phyloP scores from a whole-genome alignment of 1,284 basidiomycete genomes.

The Malassezia brasiliensis region DNA sequence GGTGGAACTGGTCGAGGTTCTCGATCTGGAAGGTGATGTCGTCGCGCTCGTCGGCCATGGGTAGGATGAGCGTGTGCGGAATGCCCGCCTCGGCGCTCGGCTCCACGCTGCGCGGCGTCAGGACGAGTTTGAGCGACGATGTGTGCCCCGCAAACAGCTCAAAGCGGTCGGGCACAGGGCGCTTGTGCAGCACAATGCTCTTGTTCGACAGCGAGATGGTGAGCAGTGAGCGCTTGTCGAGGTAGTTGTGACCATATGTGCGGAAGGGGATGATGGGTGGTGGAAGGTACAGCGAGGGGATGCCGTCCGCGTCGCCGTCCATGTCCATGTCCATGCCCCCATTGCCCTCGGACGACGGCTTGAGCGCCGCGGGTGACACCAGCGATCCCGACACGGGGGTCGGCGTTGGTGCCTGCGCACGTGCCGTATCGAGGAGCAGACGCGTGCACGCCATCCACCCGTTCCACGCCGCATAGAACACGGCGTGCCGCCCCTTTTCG shows the following conservation, averaged over 20 bases:
- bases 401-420: not conserved
- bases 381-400: not conserved
- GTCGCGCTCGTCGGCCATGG: constrained; percentile 68
- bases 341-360: constrained; percentile 7
- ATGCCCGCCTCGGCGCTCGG: constrained; percentile 59
- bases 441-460: constrained; percentile 63
- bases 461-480: constrained; percentile 96
- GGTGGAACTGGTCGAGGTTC: constrained; percentile 62
- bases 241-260: constrained; percentile 49
- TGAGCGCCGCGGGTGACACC: not conserved
- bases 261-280: constrained; percentile 88
- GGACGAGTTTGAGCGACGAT: constrained; percentile 83
- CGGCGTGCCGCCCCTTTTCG: constrained; percentile 73
- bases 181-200: constrained; percentile 43
- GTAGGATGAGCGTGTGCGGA: constrained; percentile 56
- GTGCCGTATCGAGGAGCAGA: constrained; percentile 48
- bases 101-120: constrained; percentile 65
- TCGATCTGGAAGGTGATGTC: constrained; percentile 81
- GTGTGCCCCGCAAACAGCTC: constrained; percentile 47
- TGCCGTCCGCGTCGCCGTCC: constrained; percentile 61
- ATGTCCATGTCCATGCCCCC: constrained; percentile 23
- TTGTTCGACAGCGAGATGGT: constrained; percentile 59
- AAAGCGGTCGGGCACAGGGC: constrained; percentile 35
- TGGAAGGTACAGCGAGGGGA: constrained; percentile 84
- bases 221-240: constrained; percentile 77